These are phyloP conservation scores for Mediolabrus comicus DNA, from an alignment of 108 stramenopile species.

Conservation along the genomic window DNA sequence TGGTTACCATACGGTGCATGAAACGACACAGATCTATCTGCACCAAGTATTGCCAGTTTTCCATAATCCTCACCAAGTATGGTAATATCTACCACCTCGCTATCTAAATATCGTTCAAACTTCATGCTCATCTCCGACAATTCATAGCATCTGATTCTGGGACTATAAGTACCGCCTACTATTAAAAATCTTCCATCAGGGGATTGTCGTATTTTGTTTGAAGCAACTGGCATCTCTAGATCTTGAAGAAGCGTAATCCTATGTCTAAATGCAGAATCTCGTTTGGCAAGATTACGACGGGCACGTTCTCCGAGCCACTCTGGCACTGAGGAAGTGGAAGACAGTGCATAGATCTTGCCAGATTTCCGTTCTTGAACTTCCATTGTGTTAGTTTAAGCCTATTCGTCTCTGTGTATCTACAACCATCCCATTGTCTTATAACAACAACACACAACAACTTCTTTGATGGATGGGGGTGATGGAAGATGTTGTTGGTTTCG, in stretches of 20 bases:
- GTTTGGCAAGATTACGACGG: constrained; percentile 85
- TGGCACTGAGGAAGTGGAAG: constrained; percentile 88
- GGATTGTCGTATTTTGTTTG: constrained; percentile 77
- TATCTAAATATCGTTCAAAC: constrained; percentile 95
- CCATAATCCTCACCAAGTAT: constrained; percentile 92
- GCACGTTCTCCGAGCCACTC: constrained; percentile 97
- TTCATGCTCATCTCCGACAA: constrained; percentile 95
- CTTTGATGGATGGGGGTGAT: no score
- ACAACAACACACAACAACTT: no score
- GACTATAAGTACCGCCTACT: constrained; percentile 94
- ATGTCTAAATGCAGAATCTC: constrained; percentile 87
- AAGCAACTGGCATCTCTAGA: constrained; percentile 92
- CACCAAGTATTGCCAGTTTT: constrained; percentile 91
- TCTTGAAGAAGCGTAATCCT: constrained; percentile 98
- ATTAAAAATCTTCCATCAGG: constrained; percentile 90
- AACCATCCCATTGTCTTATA: no score
- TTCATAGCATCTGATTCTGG: constrained; percentile 94
- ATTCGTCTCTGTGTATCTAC: no score
- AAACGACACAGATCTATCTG: constrained; percentile 92
- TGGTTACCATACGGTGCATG: constrained; percentile 98
- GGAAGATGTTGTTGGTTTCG: no score
- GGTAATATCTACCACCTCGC: constrained; percentile 89
- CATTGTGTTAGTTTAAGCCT: no score
- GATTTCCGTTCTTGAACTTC: constrained; percentile 87
- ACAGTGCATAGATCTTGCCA: constrained; percentile 87